Evolutionary conservation across 306 rosid species (phyloP), one percentile per base, ranked within the genome.

Genomic region (Vicia villosa): DNA sequence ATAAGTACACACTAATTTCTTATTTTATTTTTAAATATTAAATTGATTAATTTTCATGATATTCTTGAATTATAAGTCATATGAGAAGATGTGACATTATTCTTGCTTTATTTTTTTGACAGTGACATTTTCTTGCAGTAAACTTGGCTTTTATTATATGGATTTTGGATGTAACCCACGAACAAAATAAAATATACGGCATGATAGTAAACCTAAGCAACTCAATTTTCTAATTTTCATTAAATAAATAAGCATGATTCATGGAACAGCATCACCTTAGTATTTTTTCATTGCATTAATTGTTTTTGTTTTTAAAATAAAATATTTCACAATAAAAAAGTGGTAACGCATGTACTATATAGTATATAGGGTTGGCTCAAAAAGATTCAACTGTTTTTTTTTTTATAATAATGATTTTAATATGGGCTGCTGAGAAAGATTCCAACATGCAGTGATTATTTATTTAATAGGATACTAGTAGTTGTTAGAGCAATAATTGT

Each of bases 361-460:
- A n/a, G n/a, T n/a, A n/a, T 51, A 8, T 17, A 46, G 5, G 22
- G 55, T 38, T 62, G n/a, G 77, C 24, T 54, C 20, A 10, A 41
- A 70, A 40, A 10, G 67, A 73, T 66, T 58, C 61, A 55, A 50
- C 36, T 34, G 13, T 63, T 17, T 63, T 41, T 61, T 63, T 17
- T 63, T 41, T 61, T 20, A 16, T 26, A 28, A n/a, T 32, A 16
- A 1, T 43, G 11, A 10, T 52, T 11, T 2, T 4, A 4, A 52
- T 0, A 21, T 21, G 24, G 60, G 61, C 10, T 34, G 65, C n/a
- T 62, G 79, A 63, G 54, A 28, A 72, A 73, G 84, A 81, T 73
- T 73, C 79, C 75, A 68, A 46, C 32, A 36, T 40, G 8, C 16
- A 8, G 21, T 20, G 2, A 21, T 6, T 54, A 28, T 28, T 28